Evolutionary conservation across 768 basidiomycete species (phyloP).

Genomic region (Naganishia vaughanmartiniae): DNA sequence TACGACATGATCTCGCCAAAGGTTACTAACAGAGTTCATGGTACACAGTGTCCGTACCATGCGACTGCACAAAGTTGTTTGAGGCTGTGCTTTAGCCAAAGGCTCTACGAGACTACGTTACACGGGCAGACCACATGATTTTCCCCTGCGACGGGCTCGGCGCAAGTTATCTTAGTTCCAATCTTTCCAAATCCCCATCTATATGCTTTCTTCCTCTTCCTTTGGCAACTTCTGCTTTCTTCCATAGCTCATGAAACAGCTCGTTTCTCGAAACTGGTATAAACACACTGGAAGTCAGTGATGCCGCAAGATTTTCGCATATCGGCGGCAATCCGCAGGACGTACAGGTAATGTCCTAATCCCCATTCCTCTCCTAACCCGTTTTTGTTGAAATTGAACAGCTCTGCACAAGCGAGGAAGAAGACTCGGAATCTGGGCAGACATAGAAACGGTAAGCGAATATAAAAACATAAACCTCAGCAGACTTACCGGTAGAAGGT

Average conservation of each 20-base stretch:
- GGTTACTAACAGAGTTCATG: no score
- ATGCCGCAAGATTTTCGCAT: background rate
- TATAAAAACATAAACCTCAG: background rate
- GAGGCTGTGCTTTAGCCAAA: no score
- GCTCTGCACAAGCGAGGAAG: constrained; percentile 68
- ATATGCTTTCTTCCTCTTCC: background rate
- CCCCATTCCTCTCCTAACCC: constrained; percentile 64
- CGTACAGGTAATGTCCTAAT: constrained; percentile 42
- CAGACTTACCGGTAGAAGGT: constrained; percentile 59
- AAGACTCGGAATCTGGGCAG: constrained; percentile 63
- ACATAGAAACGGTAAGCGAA: background rate
- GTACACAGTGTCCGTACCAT: no score
- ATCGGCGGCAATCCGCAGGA: background rate
- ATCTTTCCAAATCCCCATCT: no score
- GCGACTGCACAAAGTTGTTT: no score
- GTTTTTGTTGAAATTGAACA: constrained; percentile 58
- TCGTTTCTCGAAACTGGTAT: constrained; percentile 5
- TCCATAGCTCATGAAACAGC: background rate
- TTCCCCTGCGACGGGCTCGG: no score
- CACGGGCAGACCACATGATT: no score
- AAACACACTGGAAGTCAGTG: background rate
- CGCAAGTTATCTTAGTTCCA: no score
- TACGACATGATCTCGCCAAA: no score
- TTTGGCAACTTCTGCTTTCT: background rate
- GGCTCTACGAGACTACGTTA: no score